Evolutionary conservation across 352 stramenopile species (phyloP), one percentile per base, ranked within the genome.

Genomic region (Phytophthora podocarpi): DNA sequence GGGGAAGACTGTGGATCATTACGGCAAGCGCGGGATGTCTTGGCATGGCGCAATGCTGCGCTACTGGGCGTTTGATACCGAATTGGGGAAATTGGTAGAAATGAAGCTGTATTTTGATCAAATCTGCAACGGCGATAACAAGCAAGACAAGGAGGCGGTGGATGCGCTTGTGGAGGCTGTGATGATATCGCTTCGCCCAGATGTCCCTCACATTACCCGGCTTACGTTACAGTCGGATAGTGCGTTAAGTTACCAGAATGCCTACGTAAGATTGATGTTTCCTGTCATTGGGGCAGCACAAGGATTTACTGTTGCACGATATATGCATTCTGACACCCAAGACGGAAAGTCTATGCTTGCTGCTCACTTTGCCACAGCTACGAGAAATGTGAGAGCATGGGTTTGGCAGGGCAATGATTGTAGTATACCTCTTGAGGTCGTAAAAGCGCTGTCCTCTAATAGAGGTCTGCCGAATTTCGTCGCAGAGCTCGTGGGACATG

Each of bases 151-250:
- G 15, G 11, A 21, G 0, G 24, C 36, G 13, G 49, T 48, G 20
- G 15, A 62, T n/a, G 64, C 51, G 0, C 47, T 81, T 20, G 20
- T 76, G 4, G 66, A 82, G 47, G 60, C 64, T 23, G 30, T 77
- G 1, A 8, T 82, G 10, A 31, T 41, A 1, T 9, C 13, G 34
- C 63, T 74, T 4, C 41, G 30, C 1, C 30, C 52, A 6, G 66
- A 74, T 36, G 26, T 72, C 11, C 66, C 69, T 0, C 16, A 64
- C 0, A 50, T 78, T 11, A 62, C 55, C 20, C 15, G 15, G 1
- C 52, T 78, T 20, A 32, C 53, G 2, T 4, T 74, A 1, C 69
- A 68, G 12, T 56, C 39, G 10, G 53, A 76, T 37, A 77, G 76
- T 40, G 66, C 73, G 1, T 30, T 39, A 0, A 55, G 35, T 41